These are phyloP conservation scores for Acanthamoeba castellanii DNA, from an alignment of 208 protist genomes.

Conservation along the genomic window DNA sequence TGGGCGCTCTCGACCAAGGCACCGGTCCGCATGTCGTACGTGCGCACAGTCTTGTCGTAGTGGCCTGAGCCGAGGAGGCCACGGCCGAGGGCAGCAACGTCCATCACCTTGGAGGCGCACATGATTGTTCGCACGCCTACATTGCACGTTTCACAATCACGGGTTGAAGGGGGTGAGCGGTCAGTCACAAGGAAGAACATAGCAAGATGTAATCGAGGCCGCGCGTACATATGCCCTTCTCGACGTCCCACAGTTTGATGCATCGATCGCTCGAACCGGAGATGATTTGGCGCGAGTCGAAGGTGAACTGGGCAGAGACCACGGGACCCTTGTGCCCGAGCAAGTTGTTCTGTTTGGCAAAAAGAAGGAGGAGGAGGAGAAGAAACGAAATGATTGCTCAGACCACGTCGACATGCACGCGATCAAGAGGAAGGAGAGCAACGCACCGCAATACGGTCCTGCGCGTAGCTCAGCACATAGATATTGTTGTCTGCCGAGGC, in stretches of 20 bases:
- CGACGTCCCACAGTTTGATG: constrained; percentile 40
- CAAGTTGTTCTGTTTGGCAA: not conserved
- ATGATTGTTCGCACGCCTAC: constrained; percentile 29
- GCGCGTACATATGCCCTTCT: constrained; percentile 46
- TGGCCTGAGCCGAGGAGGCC: constrained; percentile 21
- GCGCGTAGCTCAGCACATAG: constrained; percentile 10
- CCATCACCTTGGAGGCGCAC: constrained; percentile 27
- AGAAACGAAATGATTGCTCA: too few species aligned
- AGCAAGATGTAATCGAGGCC: too few species aligned
- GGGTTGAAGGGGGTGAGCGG: too few species aligned
- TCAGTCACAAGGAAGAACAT: too few species aligned
- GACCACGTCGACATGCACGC: too few species aligned
- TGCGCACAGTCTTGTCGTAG: constrained; percentile 40
- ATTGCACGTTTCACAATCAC: not conserved
- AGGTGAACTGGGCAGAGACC: not conserved
- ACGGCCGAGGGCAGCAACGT: not conserved
- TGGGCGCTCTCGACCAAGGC: not conserved
- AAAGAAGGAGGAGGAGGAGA: not conserved
- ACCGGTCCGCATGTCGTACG: constrained; percentile 11
- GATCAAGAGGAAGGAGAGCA: too few species aligned
- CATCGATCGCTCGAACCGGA: constrained; percentile 8
- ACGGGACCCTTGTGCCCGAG: not conserved
- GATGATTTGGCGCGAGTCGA: constrained; percentile 29
- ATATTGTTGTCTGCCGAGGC: constrained; percentile 38
- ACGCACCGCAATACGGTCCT: not conserved